Conservation (phyloP, 371 early-diverging fungal genomes). For the Mortierella sp. region DNA sequence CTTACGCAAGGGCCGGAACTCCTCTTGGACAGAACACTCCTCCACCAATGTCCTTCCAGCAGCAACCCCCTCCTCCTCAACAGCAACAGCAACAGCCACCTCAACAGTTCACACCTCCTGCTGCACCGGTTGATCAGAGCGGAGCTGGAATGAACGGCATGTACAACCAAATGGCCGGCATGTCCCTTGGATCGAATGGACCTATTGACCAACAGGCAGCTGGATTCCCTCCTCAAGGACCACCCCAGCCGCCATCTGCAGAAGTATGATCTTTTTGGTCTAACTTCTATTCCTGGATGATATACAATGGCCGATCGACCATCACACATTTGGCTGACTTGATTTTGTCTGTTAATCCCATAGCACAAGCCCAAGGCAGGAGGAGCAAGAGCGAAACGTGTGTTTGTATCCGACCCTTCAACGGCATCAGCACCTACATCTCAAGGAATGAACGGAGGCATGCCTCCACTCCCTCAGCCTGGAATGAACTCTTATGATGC, state of each 20-base stretch:
- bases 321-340: background rate
- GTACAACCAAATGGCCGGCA: conserved; percentile 46
- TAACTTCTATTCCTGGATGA: no score
- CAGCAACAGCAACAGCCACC: conserved; percentile 17
- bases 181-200: conserved; percentile 33
- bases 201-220: conserved; percentile 23
- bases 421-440: conserved; percentile 18
- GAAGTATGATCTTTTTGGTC: conserved; percentile 29
- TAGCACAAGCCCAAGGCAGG: conserved; percentile 52
- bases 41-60: conserved; percentile 25
- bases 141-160: conserved; percentile 26
- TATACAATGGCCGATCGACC: no score
- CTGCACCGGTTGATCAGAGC: conserved; percentile 23
- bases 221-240: conserved; percentile 31
- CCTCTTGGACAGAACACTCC: conserved; percentile 27
- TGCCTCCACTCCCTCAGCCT: conserved; percentile 38
- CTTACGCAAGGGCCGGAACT: conserved; percentile 21
- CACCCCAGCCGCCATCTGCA: conserved; percentile 21
- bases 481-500: conserved; percentile 26
- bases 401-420: conserved; percentile 40
- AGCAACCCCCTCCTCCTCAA: conserved; percentile 12
- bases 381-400: conserved; percentile 52
- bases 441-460: conserved; percentile 22
- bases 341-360: background rate
- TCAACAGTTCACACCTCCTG: conserved; percentile 35